Conservation (phyloP, 495 filamentous ascomycete species). For the Sordaria brevicollis region DNA sequence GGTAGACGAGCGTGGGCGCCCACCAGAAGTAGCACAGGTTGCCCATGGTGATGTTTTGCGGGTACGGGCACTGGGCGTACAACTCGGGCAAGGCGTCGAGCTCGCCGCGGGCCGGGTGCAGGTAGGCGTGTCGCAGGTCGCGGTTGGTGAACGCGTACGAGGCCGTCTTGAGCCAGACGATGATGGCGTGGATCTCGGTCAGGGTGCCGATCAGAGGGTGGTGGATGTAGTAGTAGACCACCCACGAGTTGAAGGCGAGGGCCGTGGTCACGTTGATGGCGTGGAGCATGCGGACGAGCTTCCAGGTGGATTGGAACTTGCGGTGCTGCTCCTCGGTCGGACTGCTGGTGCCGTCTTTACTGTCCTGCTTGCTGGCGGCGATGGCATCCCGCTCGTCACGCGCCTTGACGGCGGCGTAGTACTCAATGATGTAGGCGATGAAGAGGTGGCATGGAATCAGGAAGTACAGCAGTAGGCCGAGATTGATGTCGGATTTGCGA, state of each 20-base stretch:
- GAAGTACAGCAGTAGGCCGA: slow-evolving; percentile 67
- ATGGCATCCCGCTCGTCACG: slow-evolving; percentile 47
- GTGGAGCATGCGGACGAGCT: slow-evolving; percentile 63
- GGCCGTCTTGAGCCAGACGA: slow-evolving; percentile 90
- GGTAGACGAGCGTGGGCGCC: slow-evolving; percentile 92
- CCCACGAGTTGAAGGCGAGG: slow-evolving; percentile 65
- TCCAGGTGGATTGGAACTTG: slow-evolving; percentile 65
- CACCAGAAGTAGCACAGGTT: slow-evolving; percentile 96
- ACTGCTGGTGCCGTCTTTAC: slow-evolving; percentile 30
- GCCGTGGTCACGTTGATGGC: slow-evolving; percentile 74
- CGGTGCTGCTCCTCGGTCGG: slow-evolving; percentile 46
- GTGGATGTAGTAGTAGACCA: slow-evolving; percentile 82
- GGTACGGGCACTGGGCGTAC: slow-evolving; percentile 79
- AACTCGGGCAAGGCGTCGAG: slow-evolving; percentile 59
- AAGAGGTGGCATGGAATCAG: slow-evolving; percentile 85
- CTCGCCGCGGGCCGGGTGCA: slow-evolving; percentile 54
- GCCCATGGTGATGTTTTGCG: slow-evolving; percentile 71
- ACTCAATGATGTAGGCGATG: slow-evolving; percentile 78
- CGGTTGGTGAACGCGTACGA: slow-evolving; percentile 96
- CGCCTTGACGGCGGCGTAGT: slow-evolving; percentile 67
- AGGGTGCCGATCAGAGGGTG: slow-evolving; percentile 90
- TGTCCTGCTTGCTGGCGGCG: slow-evolving; percentile 31
- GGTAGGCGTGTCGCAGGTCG: slow-evolving; percentile 79
- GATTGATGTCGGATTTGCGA: slow-evolving; percentile 61
- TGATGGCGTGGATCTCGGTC: slow-evolving; percentile 82